phyloP scores from a whole-genome alignment of 352 stramenopile genomes.

The Globisporangium nodosum region DNA sequence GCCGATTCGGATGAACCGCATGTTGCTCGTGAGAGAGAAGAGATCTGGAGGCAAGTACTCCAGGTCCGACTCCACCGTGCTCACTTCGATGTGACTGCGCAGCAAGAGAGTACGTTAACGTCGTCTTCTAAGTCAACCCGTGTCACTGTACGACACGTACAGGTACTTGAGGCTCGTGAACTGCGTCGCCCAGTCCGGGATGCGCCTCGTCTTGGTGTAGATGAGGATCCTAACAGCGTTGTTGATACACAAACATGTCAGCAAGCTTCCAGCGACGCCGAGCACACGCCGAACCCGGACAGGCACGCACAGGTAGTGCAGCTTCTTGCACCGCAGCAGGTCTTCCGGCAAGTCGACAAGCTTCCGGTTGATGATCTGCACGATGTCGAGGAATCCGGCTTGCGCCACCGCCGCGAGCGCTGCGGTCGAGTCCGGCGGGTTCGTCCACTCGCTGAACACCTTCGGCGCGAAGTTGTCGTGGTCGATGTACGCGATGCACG shows the following conservation, averaged over 20 bases:
- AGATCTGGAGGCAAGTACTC: not conserved
- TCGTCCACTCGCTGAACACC: constrained; percentile 15
- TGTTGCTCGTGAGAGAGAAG: not conserved
- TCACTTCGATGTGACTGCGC: constrained; percentile 10
- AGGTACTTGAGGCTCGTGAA: not conserved
- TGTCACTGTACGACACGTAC: constrained; percentile 5
- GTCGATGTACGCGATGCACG: constrained; percentile 31
- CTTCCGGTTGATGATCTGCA: constrained; percentile 24
- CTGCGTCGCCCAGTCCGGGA: constrained; percentile 1
- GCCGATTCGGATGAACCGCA: constrained; percentile 1
- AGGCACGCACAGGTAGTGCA: constrained; percentile 3
- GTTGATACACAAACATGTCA: not conserved
- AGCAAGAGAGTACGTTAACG: not conserved
- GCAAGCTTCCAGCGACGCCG: too few relatives aligned
- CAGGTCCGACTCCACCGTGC: constrained; percentile 1
- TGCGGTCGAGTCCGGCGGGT: constrained; percentile 9
- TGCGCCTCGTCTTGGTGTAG: not conserved
- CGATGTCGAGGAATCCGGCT: constrained; percentile 12
- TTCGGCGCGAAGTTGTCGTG: constrained; percentile 8
- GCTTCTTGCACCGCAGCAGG: constrained; percentile 4
- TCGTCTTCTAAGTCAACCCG: not conserved
- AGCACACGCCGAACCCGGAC: not conserved
- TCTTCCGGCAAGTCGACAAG: constrained; percentile 1
- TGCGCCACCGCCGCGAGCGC: constrained; percentile 13
- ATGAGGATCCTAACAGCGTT: not conserved